Evolutionary conservation across 345 rosid species (phyloP), one percentile per base, ranked within the genome.

Genomic region (Turnera subulata): DNA sequence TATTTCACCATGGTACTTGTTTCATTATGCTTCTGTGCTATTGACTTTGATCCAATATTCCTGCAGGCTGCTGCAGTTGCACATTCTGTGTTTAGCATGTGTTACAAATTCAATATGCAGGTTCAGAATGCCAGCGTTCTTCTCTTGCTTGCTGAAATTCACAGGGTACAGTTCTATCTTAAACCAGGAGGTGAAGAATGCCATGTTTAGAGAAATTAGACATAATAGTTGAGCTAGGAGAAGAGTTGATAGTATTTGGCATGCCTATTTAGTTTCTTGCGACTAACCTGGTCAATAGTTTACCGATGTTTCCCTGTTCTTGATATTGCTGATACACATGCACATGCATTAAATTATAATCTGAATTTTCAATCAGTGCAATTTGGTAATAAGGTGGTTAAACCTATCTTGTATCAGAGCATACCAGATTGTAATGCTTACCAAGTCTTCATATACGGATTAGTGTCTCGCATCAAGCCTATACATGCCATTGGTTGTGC

Each of bases 81-180:
- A 50, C 91, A 84, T 58, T 79, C 85, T 51, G 86, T 93, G 61
- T 93, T 84, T 70, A 81, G 94, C 78, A 82, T 80, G 80, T 93
- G 99, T 61, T 91, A 89, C 83, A 82, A 89, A 71, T 87, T 83
- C 68, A 89, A 87, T 75, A 67, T 86, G 78, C 97, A 84, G 72
- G 89, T 87, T 55, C 86, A 87, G 69, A 89, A 83, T 78, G 97
- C 99, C 20, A 65, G 85, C 42, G 81, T 84, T 68, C 99, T 93
- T 73, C 92, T 93, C 67, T 66, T 93, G 69, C 84, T 89, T 51
- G 99, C 96, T 42, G 97, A 93, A 84, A 93, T 93, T 69, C 97
- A 89, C 83, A 85, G 85, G 97, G 99, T 93, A 59, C 9, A 18
- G 25, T 18, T 49, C 35, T 8, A 29, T 29, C 35, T 8, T 29